A percentile compares a stretch with the other conserved stretches of the same genome.
phyloP scores from a whole-genome alignment of 257 asterid species.

The Solanum acaule region DNA sequence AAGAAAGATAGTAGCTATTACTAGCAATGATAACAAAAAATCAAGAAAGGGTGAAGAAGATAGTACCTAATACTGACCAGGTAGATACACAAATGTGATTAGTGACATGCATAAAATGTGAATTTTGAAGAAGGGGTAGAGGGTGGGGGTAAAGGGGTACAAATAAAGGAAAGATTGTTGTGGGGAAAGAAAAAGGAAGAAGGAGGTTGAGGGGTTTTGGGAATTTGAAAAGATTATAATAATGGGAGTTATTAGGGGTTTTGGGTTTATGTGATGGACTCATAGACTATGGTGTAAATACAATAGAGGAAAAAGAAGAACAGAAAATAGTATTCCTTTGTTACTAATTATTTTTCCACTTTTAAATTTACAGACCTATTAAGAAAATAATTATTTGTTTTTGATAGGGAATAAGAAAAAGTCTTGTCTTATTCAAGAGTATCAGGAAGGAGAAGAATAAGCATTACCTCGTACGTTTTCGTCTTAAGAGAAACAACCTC shows the following conservation, averaged over 20 bases:
- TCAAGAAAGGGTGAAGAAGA: neutral
- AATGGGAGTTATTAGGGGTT: neutral
- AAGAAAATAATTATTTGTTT: too few species aligned
- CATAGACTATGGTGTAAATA: neutral
- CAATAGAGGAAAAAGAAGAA: too few species aligned
- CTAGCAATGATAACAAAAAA: neutral
- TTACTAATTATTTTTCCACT: too few species aligned
- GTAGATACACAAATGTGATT: neutral
- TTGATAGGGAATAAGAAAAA: too few species aligned
- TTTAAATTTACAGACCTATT: too few species aligned
- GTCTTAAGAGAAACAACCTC: too few species aligned
- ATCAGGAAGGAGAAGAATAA: too few species aligned
- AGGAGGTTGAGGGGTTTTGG: neutral
- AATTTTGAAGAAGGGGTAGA: neutral
- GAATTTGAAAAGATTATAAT: neutral
- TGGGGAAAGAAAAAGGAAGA: neutral
- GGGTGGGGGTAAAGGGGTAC: neutral
- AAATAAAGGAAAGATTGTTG: neutral
- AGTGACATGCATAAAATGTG: neutral
- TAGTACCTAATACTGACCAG: neutral
- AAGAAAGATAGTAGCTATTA: neutral
- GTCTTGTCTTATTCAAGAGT: too few species aligned
- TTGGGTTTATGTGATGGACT: neutral
- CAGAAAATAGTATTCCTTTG: neutral
- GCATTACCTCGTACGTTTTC: too few species aligned